Conservation (phyloP, 441 rosid genomes). For the Mallotus repandus region DNA sequence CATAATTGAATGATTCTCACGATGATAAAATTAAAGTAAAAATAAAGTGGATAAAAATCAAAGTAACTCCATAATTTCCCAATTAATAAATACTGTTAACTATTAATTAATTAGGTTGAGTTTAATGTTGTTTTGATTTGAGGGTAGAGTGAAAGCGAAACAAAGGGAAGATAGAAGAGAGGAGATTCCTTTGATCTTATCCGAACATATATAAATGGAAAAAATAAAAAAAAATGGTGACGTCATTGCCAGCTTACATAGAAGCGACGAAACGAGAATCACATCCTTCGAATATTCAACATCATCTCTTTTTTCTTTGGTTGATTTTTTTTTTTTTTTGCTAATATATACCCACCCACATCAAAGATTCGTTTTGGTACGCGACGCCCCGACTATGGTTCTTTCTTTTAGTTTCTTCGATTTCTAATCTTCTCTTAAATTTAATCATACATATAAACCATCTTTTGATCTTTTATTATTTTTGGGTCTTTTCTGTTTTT, state of each 20-base stretch:
- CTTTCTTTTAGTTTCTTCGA: background rate
- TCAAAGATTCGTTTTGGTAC: slow-evolving; percentile 58
- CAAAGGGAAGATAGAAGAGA: too few relatives aligned
- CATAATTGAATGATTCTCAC: too few relatives aligned
- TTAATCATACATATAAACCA: background rate
- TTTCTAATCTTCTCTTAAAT: background rate
- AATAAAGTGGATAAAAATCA: too few relatives aligned
- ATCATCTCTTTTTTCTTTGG: background rate
- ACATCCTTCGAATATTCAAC: slow-evolving; percentile 52
- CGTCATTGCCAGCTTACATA: slow-evolving; percentile 35
- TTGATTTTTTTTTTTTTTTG: background rate
- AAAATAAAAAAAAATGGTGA: slow-evolving; percentile 23
- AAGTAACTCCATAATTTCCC: too few relatives aligned
- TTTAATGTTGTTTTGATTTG: too few relatives aligned
- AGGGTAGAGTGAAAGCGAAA: too few relatives aligned
- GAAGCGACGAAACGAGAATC: slow-evolving; percentile 52
- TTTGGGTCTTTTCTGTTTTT: background rate
- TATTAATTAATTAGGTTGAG: too few relatives aligned
- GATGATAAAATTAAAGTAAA: too few relatives aligned
- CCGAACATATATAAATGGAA: slow-evolving; percentile 9
- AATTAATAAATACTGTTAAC: too few relatives aligned
- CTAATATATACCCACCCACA: background rate
- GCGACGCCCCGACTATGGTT: slow-evolving; percentile 89
- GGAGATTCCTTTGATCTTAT: slow-evolving; percentile 42
- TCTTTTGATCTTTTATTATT: background rate